These are phyloP conservation scores for Pachysolen tannophilus DNA, from an alignment of 805 yeast species.

Conservation along the genomic window DNA sequence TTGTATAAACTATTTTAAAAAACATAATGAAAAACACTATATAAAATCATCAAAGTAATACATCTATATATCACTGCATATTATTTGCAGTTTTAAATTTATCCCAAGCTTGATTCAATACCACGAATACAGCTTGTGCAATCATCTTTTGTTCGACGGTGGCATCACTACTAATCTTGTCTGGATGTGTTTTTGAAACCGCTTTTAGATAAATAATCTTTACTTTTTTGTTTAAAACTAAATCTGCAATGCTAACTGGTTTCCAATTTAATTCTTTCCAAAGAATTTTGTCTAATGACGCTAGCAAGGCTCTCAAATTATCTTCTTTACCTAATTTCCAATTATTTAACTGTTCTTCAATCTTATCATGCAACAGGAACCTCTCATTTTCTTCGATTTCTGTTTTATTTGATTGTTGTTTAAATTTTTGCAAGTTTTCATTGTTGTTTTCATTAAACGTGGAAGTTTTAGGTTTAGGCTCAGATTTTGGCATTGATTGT, in stretches of 20 bases:
- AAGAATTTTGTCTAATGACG: conserved; percentile 59
- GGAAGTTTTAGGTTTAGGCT: conserved; percentile 27
- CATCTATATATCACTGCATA: too few relatives aligned
- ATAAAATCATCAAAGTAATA: too few relatives aligned
- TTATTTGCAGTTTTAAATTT: conserved; percentile 47
- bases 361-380: conserved; percentile 54
- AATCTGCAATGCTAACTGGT: conserved; percentile 57
- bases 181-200: conserved; percentile 74
- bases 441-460: conserved; percentile 39
- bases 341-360: conserved; percentile 39
- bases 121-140: conserved; percentile 80
- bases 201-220: conserved; percentile 80
- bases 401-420: conserved; percentile 14
- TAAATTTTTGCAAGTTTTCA: conserved; percentile 34
- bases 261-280: conserved; percentile 66
- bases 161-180: conserved; percentile 58
- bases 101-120: conserved; percentile 88
- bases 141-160: conserved; percentile 69
- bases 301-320: conserved; percentile 69
- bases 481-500: conserved; percentile 16
- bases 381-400: conserved; percentile 40
- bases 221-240: conserved; percentile 85
- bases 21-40: too few relatives aligned
- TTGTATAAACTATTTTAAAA: too few relatives aligned
- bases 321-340: conserved; percentile 79